Percentiles rank a stretch among this genome's conserved stretches.
These are phyloP conservation scores for Corymbia calophylla DNA, from an alignment of 441 rosid genomes.

Conservation along the genomic window DNA sequence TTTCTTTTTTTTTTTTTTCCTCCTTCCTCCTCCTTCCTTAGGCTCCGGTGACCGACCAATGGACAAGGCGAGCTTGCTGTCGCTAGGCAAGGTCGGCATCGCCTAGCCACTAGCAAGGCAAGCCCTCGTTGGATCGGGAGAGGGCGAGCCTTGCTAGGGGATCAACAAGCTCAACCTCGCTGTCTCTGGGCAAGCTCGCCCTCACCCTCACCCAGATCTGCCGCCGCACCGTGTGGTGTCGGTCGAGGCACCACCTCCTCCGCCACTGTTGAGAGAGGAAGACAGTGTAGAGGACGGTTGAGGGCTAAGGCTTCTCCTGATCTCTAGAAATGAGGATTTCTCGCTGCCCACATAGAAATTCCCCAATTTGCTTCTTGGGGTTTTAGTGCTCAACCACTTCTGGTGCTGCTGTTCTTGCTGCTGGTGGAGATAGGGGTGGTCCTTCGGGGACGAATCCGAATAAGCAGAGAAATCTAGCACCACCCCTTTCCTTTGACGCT, in stretches of 20 bases:
- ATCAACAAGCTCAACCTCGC: too few relatives aligned
- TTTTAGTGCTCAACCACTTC: not conserved
- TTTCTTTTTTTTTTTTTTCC: too few relatives aligned
- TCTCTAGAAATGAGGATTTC: not conserved
- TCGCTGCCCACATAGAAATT: slow-evolving; percentile 15
- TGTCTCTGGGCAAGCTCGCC: too few relatives aligned
- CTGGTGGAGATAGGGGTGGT: slow-evolving; percentile 7
- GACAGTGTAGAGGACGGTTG: slow-evolving; percentile 38
- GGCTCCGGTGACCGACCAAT: too few relatives aligned
- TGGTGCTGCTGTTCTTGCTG: not conserved
- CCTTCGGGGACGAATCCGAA: slow-evolving; percentile 28
- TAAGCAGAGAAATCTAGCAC: slow-evolving; percentile 30
- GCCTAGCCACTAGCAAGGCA: too few relatives aligned
- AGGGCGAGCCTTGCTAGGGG: too few relatives aligned
- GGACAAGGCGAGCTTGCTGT: too few relatives aligned
- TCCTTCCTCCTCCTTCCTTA: too few relatives aligned
- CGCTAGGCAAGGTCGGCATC: too few relatives aligned
- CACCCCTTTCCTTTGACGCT: slow-evolving; percentile 28
- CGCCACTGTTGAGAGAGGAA: slow-evolving; percentile 16
- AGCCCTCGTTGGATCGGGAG: too few relatives aligned
- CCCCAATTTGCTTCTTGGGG: not conserved
- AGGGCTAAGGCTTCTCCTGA: slow-evolving; percentile 17
- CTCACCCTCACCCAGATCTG: not conserved
- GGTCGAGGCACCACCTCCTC: slow-evolving; percentile 6
- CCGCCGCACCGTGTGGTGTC: slow-evolving; percentile 33